These are phyloP conservation scores for Arthromyces matolae DNA, from an alignment of 768 basidiomycete species.

Conservation along the genomic window DNA sequence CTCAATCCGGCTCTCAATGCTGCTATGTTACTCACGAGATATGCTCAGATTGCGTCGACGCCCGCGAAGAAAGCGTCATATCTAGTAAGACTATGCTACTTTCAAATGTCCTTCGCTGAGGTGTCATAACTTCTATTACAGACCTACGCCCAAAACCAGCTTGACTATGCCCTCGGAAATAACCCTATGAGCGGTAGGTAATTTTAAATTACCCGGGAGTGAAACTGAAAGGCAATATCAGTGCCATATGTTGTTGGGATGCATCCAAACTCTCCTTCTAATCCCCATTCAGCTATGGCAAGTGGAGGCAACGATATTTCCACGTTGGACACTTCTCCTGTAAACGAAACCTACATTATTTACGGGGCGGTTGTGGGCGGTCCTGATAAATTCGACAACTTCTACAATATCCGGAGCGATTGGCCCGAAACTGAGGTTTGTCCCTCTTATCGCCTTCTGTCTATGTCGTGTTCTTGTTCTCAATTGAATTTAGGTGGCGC, in stretches of 20 bases:
- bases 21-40: constrained; percentile 79
- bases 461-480: not conserved
- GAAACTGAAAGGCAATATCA: constrained; percentile 20
- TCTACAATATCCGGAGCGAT: constrained; percentile 82
- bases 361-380: constrained; percentile 91
- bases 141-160: constrained; percentile 72
- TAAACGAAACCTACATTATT: constrained; percentile 67
- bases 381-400: constrained; percentile 70
- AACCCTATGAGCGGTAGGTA: constrained; percentile 82
- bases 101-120: constrained; percentile 17
- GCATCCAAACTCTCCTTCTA: constrained; percentile 87
- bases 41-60: constrained; percentile 69
- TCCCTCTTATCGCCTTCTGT: not conserved
- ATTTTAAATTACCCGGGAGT: not conserved
- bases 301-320: constrained; percentile 74
- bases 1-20: constrained; percentile 86
- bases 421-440: constrained; percentile 84
- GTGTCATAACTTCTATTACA: constrained; percentile 22
- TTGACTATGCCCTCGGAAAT: constrained; percentile 80
- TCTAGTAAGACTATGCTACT: constrained; percentile 33
- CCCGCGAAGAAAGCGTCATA: constrained; percentile 56
- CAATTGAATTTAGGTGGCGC: constrained; percentile 47
- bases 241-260: constrained; percentile 84
- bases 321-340: constrained; percentile 69
- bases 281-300: constrained; percentile 89